Conservation (phyloP, 2,329 filamentous ascomycete genomes). For the Byssochlamys sp. region DNA sequence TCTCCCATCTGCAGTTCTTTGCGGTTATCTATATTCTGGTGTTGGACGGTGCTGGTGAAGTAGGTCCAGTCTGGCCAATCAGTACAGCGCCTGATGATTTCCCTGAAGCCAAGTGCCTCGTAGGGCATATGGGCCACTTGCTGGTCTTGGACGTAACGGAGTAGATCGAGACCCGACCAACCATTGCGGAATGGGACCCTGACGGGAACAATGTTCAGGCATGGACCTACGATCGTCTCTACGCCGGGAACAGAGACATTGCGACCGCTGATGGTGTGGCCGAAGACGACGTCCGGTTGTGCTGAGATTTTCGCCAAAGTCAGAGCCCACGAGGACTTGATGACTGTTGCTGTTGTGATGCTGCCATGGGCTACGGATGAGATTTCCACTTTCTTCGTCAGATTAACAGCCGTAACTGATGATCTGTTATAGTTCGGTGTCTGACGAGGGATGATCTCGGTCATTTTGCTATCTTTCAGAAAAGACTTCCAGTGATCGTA, state of each 20-base stretch:
- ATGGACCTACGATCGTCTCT: conserved; percentile 53
- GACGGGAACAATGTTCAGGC: conserved; percentile 58
- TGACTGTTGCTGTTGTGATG: conserved; percentile 54
- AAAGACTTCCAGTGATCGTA: conserved; percentile 54
- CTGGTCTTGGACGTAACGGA: conserved; percentile 47
- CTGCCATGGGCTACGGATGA: conserved; percentile 43
- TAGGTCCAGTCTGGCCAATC: conserved; percentile 34
- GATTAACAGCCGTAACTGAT: conserved; percentile 25
- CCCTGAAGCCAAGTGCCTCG: conserved; percentile 46
- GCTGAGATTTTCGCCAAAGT: conserved; percentile 48
- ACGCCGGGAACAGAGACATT: conserved; percentile 48
- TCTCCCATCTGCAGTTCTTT: conserved; percentile 29
- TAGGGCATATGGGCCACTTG: conserved; percentile 48
- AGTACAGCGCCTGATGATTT: conserved; percentile 41
- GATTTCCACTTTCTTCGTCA: conserved; percentile 27
- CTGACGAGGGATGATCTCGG: conserved; percentile 25
- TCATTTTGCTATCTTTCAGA: conserved; percentile 47
- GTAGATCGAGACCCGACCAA: conserved; percentile 46
- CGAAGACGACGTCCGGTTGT: conserved; percentile 52
- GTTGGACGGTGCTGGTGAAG: conserved; percentile 33
- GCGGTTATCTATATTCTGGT: conserved; percentile 29
- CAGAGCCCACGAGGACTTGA: conserved; percentile 59
- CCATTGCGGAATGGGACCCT: conserved; percentile 46
- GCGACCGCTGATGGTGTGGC: conserved; percentile 56
- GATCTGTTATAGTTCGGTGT: conserved; percentile 27